Percentiles rank a stretch among this genome's conserved stretches.
Conservation (phyloP, 768 basidiomycete species). For the Leccinum incarnatum region DNA sequence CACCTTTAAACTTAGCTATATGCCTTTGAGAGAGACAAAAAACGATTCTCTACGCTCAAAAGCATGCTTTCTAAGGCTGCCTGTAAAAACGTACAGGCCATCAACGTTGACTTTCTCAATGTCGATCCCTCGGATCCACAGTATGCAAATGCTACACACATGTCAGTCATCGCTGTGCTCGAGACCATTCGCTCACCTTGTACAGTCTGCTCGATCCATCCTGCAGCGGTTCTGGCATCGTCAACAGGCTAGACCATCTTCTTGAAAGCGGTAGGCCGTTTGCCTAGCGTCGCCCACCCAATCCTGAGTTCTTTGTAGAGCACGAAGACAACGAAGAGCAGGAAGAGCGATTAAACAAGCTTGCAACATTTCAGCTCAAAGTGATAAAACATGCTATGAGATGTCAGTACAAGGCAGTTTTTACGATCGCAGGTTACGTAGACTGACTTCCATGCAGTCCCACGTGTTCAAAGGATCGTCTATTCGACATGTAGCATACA, state of each 20-base stretch:
- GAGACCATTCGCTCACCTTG: neutral
- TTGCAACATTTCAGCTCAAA: slow-evolving; percentile 83
- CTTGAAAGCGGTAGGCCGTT: slow-evolving; percentile 60
- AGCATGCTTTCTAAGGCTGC: slow-evolving; percentile 83
- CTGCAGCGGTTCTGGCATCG: slow-evolving; percentile 92
- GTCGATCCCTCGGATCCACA: slow-evolving; percentile 64
- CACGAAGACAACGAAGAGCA: slow-evolving; percentile 55
- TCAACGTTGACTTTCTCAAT: slow-evolving; percentile 81
- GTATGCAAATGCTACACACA: slow-evolving; percentile 74
- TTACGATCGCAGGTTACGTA: slow-evolving; percentile 1
- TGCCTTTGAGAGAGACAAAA: slow-evolving; percentile 87
- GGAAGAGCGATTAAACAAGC: slow-evolving; percentile 73
- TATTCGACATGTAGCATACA: slow-evolving; percentile 99
- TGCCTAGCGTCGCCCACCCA: slow-evolving; percentile 1
- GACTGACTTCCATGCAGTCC: slow-evolving; percentile 49
- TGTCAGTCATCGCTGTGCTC: slow-evolving; percentile 50
- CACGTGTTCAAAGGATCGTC: slow-evolving; percentile 74
- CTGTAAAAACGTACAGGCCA: slow-evolving; percentile 74
- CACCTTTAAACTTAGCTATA: slow-evolving; percentile 48
- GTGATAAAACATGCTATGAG: slow-evolving; percentile 96
- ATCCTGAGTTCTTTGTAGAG: slow-evolving; percentile 35
- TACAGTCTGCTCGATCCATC: slow-evolving; percentile 89
- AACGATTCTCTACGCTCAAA: slow-evolving; percentile 78
- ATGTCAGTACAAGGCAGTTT: slow-evolving; percentile 50
- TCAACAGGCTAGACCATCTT: slow-evolving; percentile 85